phyloP scores from a whole-genome alignment of 129 eudicot species.

The Helianthus annuus region DNA sequence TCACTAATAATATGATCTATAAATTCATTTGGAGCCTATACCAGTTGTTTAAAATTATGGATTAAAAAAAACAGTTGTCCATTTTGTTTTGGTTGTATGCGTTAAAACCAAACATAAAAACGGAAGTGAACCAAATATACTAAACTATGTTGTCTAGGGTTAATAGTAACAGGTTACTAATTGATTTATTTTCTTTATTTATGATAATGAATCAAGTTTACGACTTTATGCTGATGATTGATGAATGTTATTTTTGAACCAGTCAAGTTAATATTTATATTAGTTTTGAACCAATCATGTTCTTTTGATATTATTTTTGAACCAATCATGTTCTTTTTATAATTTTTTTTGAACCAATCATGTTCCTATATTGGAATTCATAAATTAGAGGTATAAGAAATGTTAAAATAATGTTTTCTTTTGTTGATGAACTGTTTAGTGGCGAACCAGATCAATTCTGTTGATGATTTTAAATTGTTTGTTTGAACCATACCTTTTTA shows the following conservation, averaged over 20 bases:
- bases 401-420: background rate
- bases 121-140: background rate
- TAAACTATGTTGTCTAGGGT: background rate
- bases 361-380: no score
- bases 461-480: background rate
- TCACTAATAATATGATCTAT: background rate
- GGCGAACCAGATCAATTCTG: background rate
- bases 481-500: no score
- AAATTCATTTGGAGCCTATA: no score
- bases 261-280: background rate
- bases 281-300: background rate
- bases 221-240: no score
- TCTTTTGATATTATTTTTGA: no score
- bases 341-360: no score
- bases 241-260: no score
- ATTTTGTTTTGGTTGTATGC: background rate
- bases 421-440: constrained; percentile 1
- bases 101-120: background rate
- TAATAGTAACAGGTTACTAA: background rate
- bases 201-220: no score
- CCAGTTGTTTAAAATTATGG: background rate
- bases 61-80: background rate
- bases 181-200: background rate
- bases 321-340: no score
- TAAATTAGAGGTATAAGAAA: no score